A percentile compares a stretch with the other conserved stretches of the same genome.
Evolutionary conservation across 2,329 filamentous ascomycete species (phyloP).

Genomic region (Trichoderma semiorbis): DNA sequence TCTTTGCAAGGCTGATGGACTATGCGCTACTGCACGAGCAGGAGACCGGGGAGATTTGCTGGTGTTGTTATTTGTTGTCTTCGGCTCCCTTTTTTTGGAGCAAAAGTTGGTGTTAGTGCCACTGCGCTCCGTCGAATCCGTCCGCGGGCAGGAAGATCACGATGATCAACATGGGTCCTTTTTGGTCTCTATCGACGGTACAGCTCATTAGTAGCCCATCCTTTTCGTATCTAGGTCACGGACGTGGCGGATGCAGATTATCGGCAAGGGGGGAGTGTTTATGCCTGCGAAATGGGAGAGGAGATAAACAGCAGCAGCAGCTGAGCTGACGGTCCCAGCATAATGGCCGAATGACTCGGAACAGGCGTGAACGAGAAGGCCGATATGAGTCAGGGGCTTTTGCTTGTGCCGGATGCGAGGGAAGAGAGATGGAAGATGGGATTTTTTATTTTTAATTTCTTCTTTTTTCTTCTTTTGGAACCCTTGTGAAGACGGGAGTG

Average conservation of each 20-base stretch:
- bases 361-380: background rate
- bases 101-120: background rate
- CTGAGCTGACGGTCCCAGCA: background rate
- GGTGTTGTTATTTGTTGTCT: background rate
- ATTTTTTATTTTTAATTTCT: background rate
- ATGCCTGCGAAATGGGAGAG: background rate
- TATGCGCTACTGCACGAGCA: conserved; percentile 4
- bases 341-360: background rate
- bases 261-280: background rate
- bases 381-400: conserved; percentile 3
- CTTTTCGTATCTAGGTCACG: background rate
- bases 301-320: background rate
- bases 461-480: background rate
- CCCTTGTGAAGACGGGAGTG: background rate
- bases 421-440: background rate
- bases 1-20: conserved; percentile 11
- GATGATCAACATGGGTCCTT: background rate
- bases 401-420: background rate
- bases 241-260: background rate
- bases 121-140: background rate
- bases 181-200: background rate
- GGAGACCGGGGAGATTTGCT: background rate
- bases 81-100: background rate
- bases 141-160: background rate
- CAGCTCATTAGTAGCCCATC: background rate